A percentile compares a stretch with the other conserved stretches of the same genome.
Conservation (phyloP, 305 asterid genomes). For the Plantago coronopus region DNA sequence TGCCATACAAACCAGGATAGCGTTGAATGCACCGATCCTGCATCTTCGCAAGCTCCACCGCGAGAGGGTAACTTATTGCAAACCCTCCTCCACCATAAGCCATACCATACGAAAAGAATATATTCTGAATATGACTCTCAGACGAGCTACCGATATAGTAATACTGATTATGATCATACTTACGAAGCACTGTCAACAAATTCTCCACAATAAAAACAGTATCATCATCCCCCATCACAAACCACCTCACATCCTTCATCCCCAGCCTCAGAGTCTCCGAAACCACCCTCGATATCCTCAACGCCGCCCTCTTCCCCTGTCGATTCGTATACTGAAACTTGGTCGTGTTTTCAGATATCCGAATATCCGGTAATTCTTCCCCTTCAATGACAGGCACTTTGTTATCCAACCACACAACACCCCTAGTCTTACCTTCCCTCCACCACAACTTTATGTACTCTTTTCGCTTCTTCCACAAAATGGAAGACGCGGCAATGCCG, state of each 20-base stretch:
- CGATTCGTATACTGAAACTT: conserved; percentile 50
- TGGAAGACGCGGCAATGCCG: conserved; percentile 74
- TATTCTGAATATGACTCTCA: conserved; percentile 87
- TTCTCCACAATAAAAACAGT: conserved; percentile 77
- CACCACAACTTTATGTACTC: conserved; percentile 82
- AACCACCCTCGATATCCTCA: conserved; percentile 83
- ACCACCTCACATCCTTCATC: conserved; percentile 73
- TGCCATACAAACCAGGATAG: conserved; percentile 77
- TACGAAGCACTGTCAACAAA: conserved; percentile 60
- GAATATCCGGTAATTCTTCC: conserved; percentile 46
- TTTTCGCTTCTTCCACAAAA: conserved; percentile 66
- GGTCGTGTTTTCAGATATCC: conserved; percentile 59
- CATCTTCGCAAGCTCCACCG: conserved; percentile 73
- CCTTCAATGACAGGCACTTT: conserved; percentile 23
- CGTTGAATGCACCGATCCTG: conserved; percentile 79
- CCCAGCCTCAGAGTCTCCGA: conserved; percentile 79
- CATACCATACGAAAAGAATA: conserved; percentile 76
- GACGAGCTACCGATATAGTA: conserved; percentile 87
- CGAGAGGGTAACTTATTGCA: conserved; percentile 92
- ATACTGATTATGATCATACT: conserved; percentile 67
- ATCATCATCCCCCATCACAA: conserved; percentile 95
- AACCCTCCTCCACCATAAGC: conserved; percentile 98
- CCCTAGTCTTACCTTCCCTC: conserved; percentile 65
- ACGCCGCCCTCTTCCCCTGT: conserved; percentile 68
- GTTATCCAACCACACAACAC: conserved; percentile 74